Base-by-base conservation (phyloP, 805 yeast species). In the Hanseniaspora lindneri region DNA sequence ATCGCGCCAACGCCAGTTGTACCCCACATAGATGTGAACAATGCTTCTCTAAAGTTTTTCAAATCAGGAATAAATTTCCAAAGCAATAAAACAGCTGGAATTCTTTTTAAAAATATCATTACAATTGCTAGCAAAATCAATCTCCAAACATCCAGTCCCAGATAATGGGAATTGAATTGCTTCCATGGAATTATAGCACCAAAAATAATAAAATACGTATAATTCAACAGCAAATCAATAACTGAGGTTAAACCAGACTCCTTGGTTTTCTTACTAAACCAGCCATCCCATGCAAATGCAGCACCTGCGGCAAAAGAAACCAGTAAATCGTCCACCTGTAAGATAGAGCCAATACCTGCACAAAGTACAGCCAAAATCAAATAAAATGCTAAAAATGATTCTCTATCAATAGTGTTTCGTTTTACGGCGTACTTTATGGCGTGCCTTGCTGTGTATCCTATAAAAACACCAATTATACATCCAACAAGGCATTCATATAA, bases 1-100 rank as follows among this genome's bases (percentile, higher is more conserved):
- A 87, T 71, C 1, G 95, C 95, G 51, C 96, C 95, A 20, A 87
- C 96, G 41, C 96, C 96, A 59, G 88, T 84, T 1, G 96, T 96
- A 16, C 96, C 96, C 63, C 88, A 87, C 66, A 87, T 95, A 19
- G 96, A 96, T 62, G 94, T 85, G 63, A 88, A 88, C 3, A 87
- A 61, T 0, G 96, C 96, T 62, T 87, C 96, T 62, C 95, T 76
- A 95, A 96, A 87, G 10, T 85, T 75, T 57, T 85, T 79, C 34
- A 87, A 75, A 60, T 87, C 96, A 0, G 96, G 95, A 1, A 85
- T 80, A 21, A 86, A 60, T 0, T 89, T 87, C 58, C 83, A 83
- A 43, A 83, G 65, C 0, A 76, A 72, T 42, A 87, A 58, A 37
- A 87, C 83, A 1, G 85, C 88, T 0, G 96, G 96, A 9, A 87